Evolutionary conservation across 2,329 filamentous ascomycete genomes (phyloP).

Genomic region (Hortaea sp.): DNA sequence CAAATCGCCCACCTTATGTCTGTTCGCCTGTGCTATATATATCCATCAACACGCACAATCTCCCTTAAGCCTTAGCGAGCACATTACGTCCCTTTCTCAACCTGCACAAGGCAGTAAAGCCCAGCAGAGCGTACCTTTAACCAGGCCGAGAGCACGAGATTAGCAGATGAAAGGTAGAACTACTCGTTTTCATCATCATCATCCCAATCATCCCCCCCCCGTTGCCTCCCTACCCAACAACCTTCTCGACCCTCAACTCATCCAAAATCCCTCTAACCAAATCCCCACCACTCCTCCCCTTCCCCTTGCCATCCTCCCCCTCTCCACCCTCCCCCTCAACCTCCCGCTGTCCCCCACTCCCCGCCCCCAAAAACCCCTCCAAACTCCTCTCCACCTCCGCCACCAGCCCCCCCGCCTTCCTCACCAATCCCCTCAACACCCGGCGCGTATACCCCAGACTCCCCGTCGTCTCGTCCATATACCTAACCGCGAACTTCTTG

Average conservation of each 20-base stretch:
- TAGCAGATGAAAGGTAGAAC: no score
- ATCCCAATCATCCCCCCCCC: no score
- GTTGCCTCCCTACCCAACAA: no score
- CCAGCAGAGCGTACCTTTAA: no score
- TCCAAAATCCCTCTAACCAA: slow-evolving; percentile 30
- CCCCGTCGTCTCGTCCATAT: slow-evolving; percentile 79
- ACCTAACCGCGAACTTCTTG: slow-evolving; percentile 79
- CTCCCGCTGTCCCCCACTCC: slow-evolving; percentile 22
- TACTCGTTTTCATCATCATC: no score
- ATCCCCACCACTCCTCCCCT: slow-evolving; percentile 3
- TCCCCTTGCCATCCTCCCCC: slow-evolving; percentile 23
- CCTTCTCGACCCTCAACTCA: slow-evolving; percentile 25
- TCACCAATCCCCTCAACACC: slow-evolving; percentile 39
- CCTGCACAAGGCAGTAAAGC: no score
- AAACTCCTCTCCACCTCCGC: slow-evolving; percentile 26
- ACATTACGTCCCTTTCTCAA: no score
- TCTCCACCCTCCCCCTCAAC: slow-evolving; percentile 27
- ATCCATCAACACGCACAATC: no score
- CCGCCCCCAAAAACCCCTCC: neutral
- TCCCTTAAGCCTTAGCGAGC: no score
- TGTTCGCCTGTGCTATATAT: no score
- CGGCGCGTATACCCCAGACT: slow-evolving; percentile 77
- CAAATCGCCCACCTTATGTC: no score
- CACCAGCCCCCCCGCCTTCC: slow-evolving; percentile 34
- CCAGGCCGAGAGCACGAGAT: no score